Base-by-base conservation (phyloP, 2,329 filamentous ascomycete species). In the Ceratocystis eucalypticola region DNA sequence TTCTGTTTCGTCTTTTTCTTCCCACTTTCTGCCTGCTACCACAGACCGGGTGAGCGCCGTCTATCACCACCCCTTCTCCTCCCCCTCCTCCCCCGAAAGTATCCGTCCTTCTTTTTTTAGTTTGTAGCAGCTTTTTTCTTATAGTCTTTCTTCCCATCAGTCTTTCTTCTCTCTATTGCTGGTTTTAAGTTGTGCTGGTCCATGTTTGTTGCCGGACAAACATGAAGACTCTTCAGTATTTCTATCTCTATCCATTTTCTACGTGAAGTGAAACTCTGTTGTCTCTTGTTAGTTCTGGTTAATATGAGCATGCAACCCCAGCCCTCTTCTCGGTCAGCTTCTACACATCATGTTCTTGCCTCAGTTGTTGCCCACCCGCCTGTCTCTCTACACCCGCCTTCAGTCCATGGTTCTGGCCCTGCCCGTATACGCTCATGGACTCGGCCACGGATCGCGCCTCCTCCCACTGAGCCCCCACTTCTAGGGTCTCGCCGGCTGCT, bases 191-290 rank as follows among this genome's bases (percentile, higher is more conserved):
- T n/a, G 22, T 30, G 50, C 20, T 28, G 50, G 50, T 55, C 25
- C 25, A 30, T 57, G 53, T 57, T 57, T 57, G 53, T n/a, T 28
- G 12, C 22, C 15, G 25, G 53, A 57, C 53, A 63, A 63, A 48
- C 61, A 63, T 63, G 61, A 63, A 25, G 45, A 25, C n/a, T 28
- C 61, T 63, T 63, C 61, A 63, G 61, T 63, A 63, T 63, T 46
- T 20, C 37, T 48, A 63, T 63, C 28, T 20, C 37, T 48, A 63
- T 10, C 20, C 15, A 48, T 48, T 46, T 25, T 48, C 45, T 48
- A 25, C 22, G 41, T 63, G 22, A 63, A 46, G 46, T 50, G 46
- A 28, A 57, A 30, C 53, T 57, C 53, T 57, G 22, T 57, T 41
- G 37, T 41, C 37, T 50, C 46, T 25, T 50, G 53, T 22, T 28